Conservation (phyloP, 2,329 filamentous ascomycete genomes). For the Claviceps digitariae region DNA sequence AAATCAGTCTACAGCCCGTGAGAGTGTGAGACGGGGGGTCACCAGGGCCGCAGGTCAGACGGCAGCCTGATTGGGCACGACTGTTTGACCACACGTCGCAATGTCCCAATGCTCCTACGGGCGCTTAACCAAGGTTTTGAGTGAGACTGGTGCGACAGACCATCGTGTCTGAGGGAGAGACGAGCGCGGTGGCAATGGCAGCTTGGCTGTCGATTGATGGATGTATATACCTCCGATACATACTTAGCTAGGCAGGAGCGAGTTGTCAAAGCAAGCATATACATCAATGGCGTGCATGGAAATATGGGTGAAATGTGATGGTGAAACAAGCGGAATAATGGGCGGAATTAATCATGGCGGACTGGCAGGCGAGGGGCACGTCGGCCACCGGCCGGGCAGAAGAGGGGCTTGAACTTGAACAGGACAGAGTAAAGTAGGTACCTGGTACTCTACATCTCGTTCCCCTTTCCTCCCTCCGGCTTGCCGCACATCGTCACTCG, state of each 20-base stretch:
- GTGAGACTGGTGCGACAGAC: not conserved
- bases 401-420: too few species aligned
- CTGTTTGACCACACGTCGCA: not conserved
- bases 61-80: not conserved
- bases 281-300: not conserved
- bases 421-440: too few species aligned
- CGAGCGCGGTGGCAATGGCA: not conserved
- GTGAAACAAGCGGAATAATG: not conserved
- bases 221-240: too few species aligned
- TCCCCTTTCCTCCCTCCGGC: too few species aligned
- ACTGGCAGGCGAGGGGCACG: not conserved
- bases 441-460: too few species aligned
- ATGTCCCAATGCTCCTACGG: not conserved
- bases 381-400: too few species aligned
- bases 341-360: not conserved
- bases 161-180: not conserved
- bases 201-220: not conserved
- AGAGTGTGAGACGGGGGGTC: not conserved
- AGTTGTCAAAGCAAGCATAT: not conserved
- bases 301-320: not conserved
- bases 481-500: too few species aligned
- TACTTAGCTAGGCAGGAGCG: too few species aligned
- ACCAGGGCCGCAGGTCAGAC: not conserved
- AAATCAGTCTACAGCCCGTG: not conserved
- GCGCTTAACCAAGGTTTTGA: not conserved